phyloP scores from a whole-genome alignment of 1,284 basidiomycete genomes.

The Quambalaria eucalypti region DNA sequence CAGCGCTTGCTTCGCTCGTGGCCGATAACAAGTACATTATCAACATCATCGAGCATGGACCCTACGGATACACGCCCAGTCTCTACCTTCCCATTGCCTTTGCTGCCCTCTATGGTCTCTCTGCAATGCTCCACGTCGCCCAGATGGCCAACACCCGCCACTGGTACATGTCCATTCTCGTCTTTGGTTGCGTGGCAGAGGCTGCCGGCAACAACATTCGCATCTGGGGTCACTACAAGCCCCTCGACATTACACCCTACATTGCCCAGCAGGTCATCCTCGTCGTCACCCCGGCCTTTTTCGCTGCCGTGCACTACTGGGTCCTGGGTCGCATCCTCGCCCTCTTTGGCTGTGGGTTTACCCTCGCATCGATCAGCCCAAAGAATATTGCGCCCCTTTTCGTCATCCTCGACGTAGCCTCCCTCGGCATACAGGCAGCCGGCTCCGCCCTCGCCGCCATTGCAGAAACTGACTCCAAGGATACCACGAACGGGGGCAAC shows the following conservation, averaged over 20 bases:
- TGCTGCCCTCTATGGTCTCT: conserved; percentile 8
- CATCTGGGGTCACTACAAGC: conserved; percentile 16
- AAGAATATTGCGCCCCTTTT: conserved; percentile 20
- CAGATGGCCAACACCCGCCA: neutral
- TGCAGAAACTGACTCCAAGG: conserved; percentile 9
- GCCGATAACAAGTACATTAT: neutral
- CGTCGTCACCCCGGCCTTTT: conserved; percentile 24
- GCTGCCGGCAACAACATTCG: conserved; percentile 11
- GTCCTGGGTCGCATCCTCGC: conserved; percentile 12
- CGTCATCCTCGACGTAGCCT: conserved; percentile 20
- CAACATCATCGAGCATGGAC: neutral
- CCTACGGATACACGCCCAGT: conserved; percentile 14
- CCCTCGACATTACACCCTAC: conserved; percentile 11
- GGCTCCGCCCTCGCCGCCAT: conserved; percentile 17
- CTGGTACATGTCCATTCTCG: conserved; percentile 13
- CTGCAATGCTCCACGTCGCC: neutral
- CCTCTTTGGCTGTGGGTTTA: conserved; percentile 12
- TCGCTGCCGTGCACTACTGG: conserved; percentile 24
- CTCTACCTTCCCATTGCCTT: conserved; percentile 11
- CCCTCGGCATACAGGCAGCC: conserved; percentile 18
- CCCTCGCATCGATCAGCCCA: conserved; percentile 8
- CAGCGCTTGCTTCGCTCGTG: neutral
- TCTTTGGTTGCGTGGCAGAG: conserved; percentile 14
- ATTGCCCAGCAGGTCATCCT: conserved; percentile 23
- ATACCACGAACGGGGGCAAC: conserved; percentile 9